phyloP scores from a whole-genome alignment of 192 early-diverging fungal species.

The Obelidium mucronatum region DNA sequence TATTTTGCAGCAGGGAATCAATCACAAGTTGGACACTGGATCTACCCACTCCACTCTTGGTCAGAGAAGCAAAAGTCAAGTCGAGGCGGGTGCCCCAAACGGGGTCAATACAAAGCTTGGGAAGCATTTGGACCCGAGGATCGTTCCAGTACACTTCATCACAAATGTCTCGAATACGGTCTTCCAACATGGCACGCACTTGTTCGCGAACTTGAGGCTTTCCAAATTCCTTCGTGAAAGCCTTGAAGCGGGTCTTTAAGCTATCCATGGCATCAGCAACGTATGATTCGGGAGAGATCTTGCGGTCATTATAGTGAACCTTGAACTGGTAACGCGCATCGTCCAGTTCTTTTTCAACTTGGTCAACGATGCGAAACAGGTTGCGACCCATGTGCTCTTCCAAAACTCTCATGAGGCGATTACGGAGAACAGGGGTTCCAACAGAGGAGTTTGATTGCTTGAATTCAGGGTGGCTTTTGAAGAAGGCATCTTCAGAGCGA shows the following conservation, averaged over 20 bases:
- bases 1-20: slow-evolving; percentile 82
- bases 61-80: slow-evolving; percentile 82
- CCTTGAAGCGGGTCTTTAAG: slow-evolving; percentile 94
- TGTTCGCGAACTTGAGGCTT: slow-evolving; percentile 93
- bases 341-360: slow-evolving; percentile 93
- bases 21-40: slow-evolving; percentile 92
- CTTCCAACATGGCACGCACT: slow-evolving; percentile 91
- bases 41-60: slow-evolving; percentile 93
- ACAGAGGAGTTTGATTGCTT: slow-evolving; percentile 75
- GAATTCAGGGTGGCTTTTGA: slow-evolving; percentile 60
- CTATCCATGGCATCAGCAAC: slow-evolving; percentile 93
- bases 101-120: slow-evolving; percentile 64
- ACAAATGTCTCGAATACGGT: slow-evolving; percentile 88
- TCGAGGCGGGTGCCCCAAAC: slow-evolving; percentile 89
- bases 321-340: slow-evolving; percentile 98
- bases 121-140: slow-evolving; percentile 69
- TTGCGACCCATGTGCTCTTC: slow-evolving; percentile 92
- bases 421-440: slow-evolving; percentile 86
- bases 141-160: slow-evolving; percentile 93
- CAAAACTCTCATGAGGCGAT: slow-evolving; percentile 85
- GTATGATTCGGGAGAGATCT: slow-evolving; percentile 94
- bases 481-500: slow-evolving; percentile 67
- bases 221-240: slow-evolving; percentile 90
- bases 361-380: slow-evolving; percentile 83
- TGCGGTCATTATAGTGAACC: slow-evolving; percentile 97